Percentiles rank a stretch among this genome's conserved stretches.
These are phyloP conservation scores for Camellia lanceoleosa DNA, from an alignment of 148 eudicot species.

Conservation along the genomic window DNA sequence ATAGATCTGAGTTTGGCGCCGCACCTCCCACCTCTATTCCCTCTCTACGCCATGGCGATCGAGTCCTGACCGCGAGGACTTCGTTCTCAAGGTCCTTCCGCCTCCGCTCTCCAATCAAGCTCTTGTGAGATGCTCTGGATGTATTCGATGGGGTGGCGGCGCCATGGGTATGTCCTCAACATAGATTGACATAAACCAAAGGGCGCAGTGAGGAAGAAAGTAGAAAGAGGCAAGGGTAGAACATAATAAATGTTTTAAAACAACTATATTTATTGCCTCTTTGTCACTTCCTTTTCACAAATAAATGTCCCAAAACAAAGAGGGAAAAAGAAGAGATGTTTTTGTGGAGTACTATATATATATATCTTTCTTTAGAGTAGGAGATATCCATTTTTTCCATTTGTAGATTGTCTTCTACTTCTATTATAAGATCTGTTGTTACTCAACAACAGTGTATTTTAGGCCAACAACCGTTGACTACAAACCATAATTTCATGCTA, in stretches of 20 bases:
- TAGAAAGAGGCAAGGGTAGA: not conserved
- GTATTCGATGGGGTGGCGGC: constrained; percentile 16
- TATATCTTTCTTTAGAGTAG: no score
- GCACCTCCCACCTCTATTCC: no score
- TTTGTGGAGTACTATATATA: no score
- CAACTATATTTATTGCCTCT: not conserved
- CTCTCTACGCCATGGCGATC: no score
- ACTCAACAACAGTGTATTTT: no score
- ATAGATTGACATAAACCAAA: not conserved
- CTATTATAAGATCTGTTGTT: not conserved
- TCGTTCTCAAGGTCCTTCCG: no score
- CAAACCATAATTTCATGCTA: no score
- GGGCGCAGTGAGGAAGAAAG: not conserved
- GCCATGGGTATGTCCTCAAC: not conserved
- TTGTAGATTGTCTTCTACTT: not conserved
- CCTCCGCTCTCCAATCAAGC: no score
- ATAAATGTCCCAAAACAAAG: not conserved
- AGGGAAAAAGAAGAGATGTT: not conserved
- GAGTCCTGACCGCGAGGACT: no score
- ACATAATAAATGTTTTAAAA: not conserved
- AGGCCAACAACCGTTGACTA: no score
- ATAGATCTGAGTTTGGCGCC: no score
- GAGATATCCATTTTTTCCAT: not conserved
- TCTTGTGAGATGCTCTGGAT: no score
- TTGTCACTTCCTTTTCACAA: not conserved